Evolutionary conservation across 805 yeast genomes (phyloP).

Genomic region (Ogataea thermomethanolica): DNA sequence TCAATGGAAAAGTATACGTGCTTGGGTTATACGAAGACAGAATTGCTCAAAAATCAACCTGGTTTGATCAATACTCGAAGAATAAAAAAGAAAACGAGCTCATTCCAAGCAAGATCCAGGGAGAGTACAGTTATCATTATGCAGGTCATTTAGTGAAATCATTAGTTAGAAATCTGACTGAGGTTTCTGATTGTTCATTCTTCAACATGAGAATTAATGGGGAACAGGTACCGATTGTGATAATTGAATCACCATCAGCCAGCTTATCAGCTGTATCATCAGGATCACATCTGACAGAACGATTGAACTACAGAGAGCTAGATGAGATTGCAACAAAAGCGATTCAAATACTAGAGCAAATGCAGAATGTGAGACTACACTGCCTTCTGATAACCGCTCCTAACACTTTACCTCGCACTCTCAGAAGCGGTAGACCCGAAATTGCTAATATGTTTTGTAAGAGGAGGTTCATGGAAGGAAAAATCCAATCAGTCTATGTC

Average conservation of each 20-base stretch:
- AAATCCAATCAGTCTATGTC: slow-evolving; percentile 73
- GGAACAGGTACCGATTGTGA: slow-evolving; percentile 79
- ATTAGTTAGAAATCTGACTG: slow-evolving; percentile 73
- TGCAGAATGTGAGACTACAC: slow-evolving; percentile 73
- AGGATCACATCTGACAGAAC: slow-evolving; percentile 3
- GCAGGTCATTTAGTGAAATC: slow-evolving; percentile 85
- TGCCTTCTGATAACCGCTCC: slow-evolving; percentile 80
- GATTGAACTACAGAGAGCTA: slow-evolving; percentile 37
- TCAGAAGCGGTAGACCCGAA: slow-evolving; percentile 82
- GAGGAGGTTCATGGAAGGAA: slow-evolving; percentile 72
- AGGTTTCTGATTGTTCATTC: slow-evolving; percentile 85
- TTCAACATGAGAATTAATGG: slow-evolving; percentile 79
- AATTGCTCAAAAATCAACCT: slow-evolving; percentile 69
- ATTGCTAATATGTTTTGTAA: slow-evolving; percentile 88
- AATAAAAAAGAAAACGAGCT: slow-evolving; percentile 10
- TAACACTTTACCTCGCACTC: slow-evolving; percentile 78
- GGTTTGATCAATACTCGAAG: slow-evolving; percentile 50
- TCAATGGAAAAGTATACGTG: slow-evolving; percentile 82
- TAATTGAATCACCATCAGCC: slow-evolving; percentile 55
- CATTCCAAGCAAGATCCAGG: slow-evolving; percentile 3
- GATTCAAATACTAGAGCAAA: slow-evolving; percentile 44
- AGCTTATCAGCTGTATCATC: slow-evolving; percentile 1
- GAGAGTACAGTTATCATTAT: slow-evolving; percentile 60
- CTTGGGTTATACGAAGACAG: slow-evolving; percentile 91
- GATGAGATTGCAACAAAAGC: slow-evolving; percentile 48